Base-by-base conservation (phyloP, 202 grass and related monocot genomes). In the Tripidium arundinaceum region DNA sequence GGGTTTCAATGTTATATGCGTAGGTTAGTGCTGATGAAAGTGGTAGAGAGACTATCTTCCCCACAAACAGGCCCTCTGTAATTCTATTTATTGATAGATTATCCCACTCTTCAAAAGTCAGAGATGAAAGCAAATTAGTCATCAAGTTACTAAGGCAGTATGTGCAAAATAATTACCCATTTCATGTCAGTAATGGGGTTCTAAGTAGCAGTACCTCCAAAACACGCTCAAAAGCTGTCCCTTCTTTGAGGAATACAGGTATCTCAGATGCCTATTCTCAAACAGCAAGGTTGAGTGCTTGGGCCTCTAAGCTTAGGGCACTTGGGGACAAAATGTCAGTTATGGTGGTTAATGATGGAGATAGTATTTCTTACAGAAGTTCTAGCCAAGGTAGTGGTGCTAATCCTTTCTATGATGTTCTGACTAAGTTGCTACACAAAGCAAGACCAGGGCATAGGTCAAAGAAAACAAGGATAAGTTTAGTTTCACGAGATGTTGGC, bases 1-100 rank as follows among this genome's bases (percentile, higher is more conserved):
- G 28, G 49, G 73, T 11, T 75, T 89, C 59, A 33, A 65, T 78
- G 77, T 83, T 75, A 78, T 74, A 88, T 85, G n/a, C 65, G 46
- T 81, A 98, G 95, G 74, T 92, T 86, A 88, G 90, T 68, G 47
- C 52, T 86, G 92, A 97, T 39, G 82, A 65, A 66, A 77, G 45
- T 75, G 72, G 83, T 72, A 62, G 63, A n/a, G 86, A 89, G 64
- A 75, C 83, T 84, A 69, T 87, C 38, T 94, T 98, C 91, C 90
- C 95, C 75, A 68, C 85, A 72, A 84, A 84, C 50, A 94, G 72
- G 41, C 88, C 95, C 69, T 94, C 92, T 64, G 77, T 90, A 60
- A 33, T 98, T 87, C 88, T 98, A 78, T 98, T 98, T 84, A 81
- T 93, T 73, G 92, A 98, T 86, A 91, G 86, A 76, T 89, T 88